A percentile compares a stretch with the other conserved stretches of the same genome.
phyloP scores from a whole-genome alignment of 176 grass and related monocot genomes.

The Aechmea fasciata region DNA sequence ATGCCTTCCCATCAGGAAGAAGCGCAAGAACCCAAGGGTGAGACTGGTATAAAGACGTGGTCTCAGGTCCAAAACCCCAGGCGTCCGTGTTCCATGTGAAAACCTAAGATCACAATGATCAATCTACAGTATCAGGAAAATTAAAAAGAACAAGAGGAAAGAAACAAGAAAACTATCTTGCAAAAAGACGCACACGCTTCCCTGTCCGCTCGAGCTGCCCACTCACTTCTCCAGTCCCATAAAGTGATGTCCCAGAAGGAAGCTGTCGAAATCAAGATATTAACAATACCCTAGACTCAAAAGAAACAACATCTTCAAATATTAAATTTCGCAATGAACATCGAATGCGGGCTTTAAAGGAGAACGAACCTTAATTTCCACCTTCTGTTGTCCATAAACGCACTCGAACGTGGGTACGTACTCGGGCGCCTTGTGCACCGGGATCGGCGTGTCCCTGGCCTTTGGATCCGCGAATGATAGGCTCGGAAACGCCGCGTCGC shows the following conservation, averaged over 20 bases:
- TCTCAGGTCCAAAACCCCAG: slow-evolving; percentile 75
- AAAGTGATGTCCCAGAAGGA: slow-evolving; percentile 68
- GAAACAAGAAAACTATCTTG: slow-evolving; percentile 7
- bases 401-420: slow-evolving; percentile 39
- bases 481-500: slow-evolving; percentile 47
- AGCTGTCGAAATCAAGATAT: slow-evolving; percentile 32
- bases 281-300: slow-evolving; percentile 7
- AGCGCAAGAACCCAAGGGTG: slow-evolving; percentile 93
- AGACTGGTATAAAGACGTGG: slow-evolving; percentile 84
- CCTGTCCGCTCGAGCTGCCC: slow-evolving; percentile 87
- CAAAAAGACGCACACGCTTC: slow-evolving; percentile 48
- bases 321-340: neutral
- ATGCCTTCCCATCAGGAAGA: slow-evolving; percentile 65
- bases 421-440: slow-evolving; percentile 21
- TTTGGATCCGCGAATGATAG: slow-evolving; percentile 53
- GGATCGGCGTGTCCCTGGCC: slow-evolving; percentile 39
- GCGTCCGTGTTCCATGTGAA: slow-evolving; percentile 97
- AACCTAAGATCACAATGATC: slow-evolving; percentile 33
- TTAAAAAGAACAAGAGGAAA: neutral
- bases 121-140: neutral
- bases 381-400: slow-evolving; percentile 35
- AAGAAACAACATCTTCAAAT: neutral
- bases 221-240: slow-evolving; percentile 94
- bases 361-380: slow-evolving; percentile 49
- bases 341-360: neutral